Base-by-base conservation (phyloP, 352 stramenopile genomes). In the Phytopythium delawarense region DNA sequence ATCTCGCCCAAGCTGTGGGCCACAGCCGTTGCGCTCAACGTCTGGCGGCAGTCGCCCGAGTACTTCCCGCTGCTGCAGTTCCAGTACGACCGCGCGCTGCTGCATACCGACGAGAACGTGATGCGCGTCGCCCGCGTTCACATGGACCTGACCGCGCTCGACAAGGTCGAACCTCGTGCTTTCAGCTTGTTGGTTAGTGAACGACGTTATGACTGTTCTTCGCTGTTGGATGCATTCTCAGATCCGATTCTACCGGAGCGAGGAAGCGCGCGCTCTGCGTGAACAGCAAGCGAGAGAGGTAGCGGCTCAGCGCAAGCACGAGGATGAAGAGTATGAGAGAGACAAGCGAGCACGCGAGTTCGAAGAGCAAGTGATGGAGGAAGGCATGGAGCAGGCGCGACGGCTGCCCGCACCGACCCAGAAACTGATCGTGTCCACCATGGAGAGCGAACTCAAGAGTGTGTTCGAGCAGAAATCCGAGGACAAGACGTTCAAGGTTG, bases 51-150 rank as follows among this genome's bases (percentile, higher is more conserved):
- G 57, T 78, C 64, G 25, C 82, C 82, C 40, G 82, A 86, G 67
- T 79, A 67, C 42, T 91, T 89, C 58, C 57, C 69, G n/a, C 63
- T 78, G 48, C 71, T 91, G 18, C 69, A 88, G 56, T 65, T 64
- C 32, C 59, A 79, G 23, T 89, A 91, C 44, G 62, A 77, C 11
- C 80, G 78, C 44, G 82, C 79, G 4, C 77, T 85, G 71, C 68
- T 89, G 12, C 79, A 91, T 51, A 72, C 77, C 0, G 79, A 89
- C 51, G 78, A 91, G 25, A 70, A 72, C 45, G 71, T 91, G 5
- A 40, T 89, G n/a, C 67, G 54, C 4, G 63, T 80, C 9, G 79
- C 80, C 1, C 72, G 67, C 7, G 21, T 62, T 6, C 64, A 74
- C n/a, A 55, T 89, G 18, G 75, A 86, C 52, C 75, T 87, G 42